Conservation (phyloP, 495 filamentous ascomycete species). For the Trichoderma asperelloides region DNA sequence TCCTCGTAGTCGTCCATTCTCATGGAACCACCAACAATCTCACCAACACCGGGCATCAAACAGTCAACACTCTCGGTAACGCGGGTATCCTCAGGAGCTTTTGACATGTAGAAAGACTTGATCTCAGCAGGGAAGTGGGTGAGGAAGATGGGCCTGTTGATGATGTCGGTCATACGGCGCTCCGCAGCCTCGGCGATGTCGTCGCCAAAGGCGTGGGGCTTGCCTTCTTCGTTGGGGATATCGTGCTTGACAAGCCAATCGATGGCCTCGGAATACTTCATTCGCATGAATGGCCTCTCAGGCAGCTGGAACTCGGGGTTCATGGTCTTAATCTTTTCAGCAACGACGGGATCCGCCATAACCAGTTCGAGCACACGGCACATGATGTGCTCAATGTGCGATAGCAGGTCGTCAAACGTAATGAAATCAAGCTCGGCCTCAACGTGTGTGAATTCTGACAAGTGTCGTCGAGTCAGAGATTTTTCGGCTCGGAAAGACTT, state of each 20-base stretch:
- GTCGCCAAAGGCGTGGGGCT: slow-evolving; percentile 86
- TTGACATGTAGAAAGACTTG: slow-evolving; percentile 99
- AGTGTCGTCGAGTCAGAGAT: slow-evolving; percentile 84
- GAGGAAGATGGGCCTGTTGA: slow-evolving; percentile 90
- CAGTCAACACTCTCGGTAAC: slow-evolving; percentile 95
- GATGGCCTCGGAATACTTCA: slow-evolving; percentile 93
- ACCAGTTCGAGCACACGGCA: slow-evolving; percentile 73
- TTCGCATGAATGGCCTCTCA: slow-evolving; percentile 80
- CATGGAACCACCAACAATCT: slow-evolving; percentile 97
- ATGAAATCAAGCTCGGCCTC: slow-evolving; percentile 97
- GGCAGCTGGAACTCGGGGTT: slow-evolving; percentile 84
- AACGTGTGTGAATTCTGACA: slow-evolving; percentile 95
- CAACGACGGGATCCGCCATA: slow-evolving; percentile 61
- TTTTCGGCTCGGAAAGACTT: slow-evolving; percentile 98
- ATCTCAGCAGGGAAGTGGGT: slow-evolving; percentile 96
- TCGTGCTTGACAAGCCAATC: slow-evolving; percentile 83
- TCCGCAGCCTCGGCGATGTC: slow-evolving; percentile 98
- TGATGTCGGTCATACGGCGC: slow-evolving; percentile 91
- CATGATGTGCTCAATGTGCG: slow-evolving; percentile 82
- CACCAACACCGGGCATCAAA: slow-evolving; percentile 84
- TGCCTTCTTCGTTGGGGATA: slow-evolving; percentile 85
- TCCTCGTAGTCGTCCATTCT: slow-evolving; percentile 92
- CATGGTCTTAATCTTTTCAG: slow-evolving; percentile 63
- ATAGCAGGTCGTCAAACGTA: slow-evolving; percentile 83
- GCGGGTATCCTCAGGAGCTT: slow-evolving; percentile 68